Conservation (phyloP, 2,329 filamentous ascomycete species). For the Hypoxylon sp. region DNA sequence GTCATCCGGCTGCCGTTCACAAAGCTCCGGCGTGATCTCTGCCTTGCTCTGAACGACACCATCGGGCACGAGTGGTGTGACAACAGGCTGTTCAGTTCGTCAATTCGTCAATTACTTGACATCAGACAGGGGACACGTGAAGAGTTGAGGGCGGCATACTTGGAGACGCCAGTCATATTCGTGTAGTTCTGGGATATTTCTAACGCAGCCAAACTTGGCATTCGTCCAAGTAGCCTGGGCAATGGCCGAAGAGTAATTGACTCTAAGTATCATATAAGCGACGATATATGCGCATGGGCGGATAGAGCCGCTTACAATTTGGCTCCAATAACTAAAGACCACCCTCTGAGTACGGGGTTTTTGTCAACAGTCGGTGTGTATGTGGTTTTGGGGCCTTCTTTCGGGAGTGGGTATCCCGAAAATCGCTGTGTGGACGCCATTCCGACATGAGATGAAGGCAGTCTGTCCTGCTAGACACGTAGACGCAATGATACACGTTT, state of each 20-base stretch:
- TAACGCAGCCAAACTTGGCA: slow-evolving; percentile 68
- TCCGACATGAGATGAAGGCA: not conserved
- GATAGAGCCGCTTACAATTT: slow-evolving; percentile 65
- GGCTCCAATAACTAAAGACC: slow-evolving; percentile 72
- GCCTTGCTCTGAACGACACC: slow-evolving; percentile 54
- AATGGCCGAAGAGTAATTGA: slow-evolving; percentile 72
- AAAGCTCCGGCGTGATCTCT: slow-evolving; percentile 60
- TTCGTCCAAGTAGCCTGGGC: slow-evolving; percentile 79
- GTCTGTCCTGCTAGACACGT: not conserved
- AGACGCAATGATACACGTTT: slow-evolving; percentile 20
- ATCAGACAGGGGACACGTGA: not conserved
- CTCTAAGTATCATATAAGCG: slow-evolving; percentile 58
- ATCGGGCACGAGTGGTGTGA: slow-evolving; percentile 65
- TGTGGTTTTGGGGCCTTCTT: slow-evolving; percentile 54
- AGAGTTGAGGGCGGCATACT: slow-evolving; percentile 56
- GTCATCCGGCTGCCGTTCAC: slow-evolving; percentile 59
- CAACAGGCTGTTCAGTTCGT: slow-evolving; percentile 64
- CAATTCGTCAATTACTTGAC: slow-evolving; percentile 40
- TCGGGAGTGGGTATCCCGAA: slow-evolving; percentile 51
- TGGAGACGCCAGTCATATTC: slow-evolving; percentile 64
- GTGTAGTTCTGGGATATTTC: slow-evolving; percentile 63
- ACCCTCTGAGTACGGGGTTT: slow-evolving; percentile 80
- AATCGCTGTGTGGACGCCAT: slow-evolving; percentile 51
- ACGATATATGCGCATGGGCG: slow-evolving; percentile 2
- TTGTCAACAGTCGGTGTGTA: slow-evolving; percentile 67